These are phyloP conservation scores for Candida incommunis DNA, from an alignment of 805 yeast species.

Conservation along the genomic window DNA sequence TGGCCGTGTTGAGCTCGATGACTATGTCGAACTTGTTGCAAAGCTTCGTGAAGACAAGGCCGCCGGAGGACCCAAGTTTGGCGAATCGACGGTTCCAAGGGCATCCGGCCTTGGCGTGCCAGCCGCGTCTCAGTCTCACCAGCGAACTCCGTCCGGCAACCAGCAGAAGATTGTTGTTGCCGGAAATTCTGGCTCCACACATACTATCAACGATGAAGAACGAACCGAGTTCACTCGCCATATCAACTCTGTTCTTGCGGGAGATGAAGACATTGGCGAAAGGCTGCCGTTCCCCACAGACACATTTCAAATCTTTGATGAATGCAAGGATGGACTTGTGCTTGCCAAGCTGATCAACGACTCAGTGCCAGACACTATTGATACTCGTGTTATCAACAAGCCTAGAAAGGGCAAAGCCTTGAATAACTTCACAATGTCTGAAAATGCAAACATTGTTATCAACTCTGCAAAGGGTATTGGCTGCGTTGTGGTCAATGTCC, in stretches of 20 bases:
- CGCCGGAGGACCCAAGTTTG: constrained; percentile 12
- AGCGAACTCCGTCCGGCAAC: constrained; percentile 16
- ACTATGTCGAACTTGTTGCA: constrained; percentile 72
- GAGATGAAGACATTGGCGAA: constrained; percentile 72
- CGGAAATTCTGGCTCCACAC: constrained; percentile 88
- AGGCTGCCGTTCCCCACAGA: constrained; percentile 88
- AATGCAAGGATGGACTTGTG: constrained; percentile 89
- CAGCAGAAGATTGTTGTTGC: constrained; percentile 49
- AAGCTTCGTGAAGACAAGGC: constrained; percentile 45
- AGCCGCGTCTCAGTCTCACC: constrained; percentile 15
- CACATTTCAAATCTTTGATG: constrained; percentile 90
- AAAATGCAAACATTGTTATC: constrained; percentile 93
- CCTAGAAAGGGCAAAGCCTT: constrained; percentile 70
- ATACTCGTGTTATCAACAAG: constrained; percentile 87
- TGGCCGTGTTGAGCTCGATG: constrained; percentile 93
- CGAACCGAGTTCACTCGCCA: constrained; percentile 91
- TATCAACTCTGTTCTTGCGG: constrained; percentile 81
- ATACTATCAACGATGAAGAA: constrained; percentile 95
- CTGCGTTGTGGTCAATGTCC: constrained; percentile 94
- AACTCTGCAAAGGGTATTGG: constrained; percentile 99
- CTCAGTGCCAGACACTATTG: constrained; percentile 96
- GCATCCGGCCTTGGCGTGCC: constrained; percentile 20
- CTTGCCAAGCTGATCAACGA: constrained; percentile 89
- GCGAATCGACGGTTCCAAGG: constrained; percentile 15
- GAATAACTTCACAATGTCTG: constrained; percentile 90